Percentiles rank a stretch among this genome's conserved stretches.
Conservation (phyloP, 805 yeast species). For the Cyberlindnera nakhonratchasimensis region DNA sequence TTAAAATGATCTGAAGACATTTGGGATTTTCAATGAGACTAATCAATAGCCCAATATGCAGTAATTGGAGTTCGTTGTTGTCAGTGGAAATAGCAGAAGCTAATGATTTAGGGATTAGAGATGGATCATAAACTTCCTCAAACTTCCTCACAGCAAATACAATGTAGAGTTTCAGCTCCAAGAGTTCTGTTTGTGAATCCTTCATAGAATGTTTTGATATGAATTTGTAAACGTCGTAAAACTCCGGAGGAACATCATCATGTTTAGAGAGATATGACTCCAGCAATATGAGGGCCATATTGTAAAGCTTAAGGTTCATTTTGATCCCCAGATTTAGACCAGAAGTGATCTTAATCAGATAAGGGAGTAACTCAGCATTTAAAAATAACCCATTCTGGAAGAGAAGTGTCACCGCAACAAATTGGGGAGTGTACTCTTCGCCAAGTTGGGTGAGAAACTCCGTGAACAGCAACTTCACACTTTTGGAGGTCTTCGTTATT, state of each 20-base stretch:
- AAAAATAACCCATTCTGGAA: constrained; percentile 12
- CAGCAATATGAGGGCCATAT: constrained; percentile 15
- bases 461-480: constrained; percentile 5
- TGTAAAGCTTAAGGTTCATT: constrained; percentile 7
- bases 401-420: constrained; percentile 17
- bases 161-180: constrained; percentile 19
- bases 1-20: constrained; percentile 1
- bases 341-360: background rate
- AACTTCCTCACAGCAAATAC: constrained; percentile 16
- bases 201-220: background rate
- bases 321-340: background rate
- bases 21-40: constrained; percentile 18
- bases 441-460: constrained; percentile 13
- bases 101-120: constrained; percentile 2
- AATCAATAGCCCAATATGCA: constrained; percentile 24
- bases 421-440: constrained; percentile 8
- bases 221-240: background rate
- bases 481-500: constrained; percentile 4
- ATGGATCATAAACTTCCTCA: background rate
- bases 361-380: background rate
- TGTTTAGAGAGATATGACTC: constrained; percentile 11
- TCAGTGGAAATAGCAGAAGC: background rate
- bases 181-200: constrained; percentile 1
- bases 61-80: constrained; percentile 15
- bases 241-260: background rate